phyloP scores from a whole-genome alignment of 768 basidiomycete species.

The Dendrothele bispora region DNA sequence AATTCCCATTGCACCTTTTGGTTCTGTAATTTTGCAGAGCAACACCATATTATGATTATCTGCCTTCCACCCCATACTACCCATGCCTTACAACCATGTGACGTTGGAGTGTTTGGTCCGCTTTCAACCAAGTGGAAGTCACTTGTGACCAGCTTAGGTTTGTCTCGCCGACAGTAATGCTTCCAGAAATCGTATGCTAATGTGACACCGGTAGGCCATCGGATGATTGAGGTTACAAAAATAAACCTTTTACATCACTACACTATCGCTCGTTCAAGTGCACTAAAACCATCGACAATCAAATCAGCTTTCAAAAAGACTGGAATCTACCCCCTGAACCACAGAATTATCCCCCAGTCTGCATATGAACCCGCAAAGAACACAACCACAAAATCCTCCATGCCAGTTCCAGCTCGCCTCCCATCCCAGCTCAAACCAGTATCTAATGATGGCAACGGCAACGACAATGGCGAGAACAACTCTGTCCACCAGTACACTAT shows the following conservation, averaged over 20 bases:
- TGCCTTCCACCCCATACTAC: constrained; percentile 25
- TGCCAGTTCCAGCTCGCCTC: constrained; percentile 4
- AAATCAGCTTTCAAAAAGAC: constrained; percentile 15
- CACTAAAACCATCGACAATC: constrained; percentile 13
- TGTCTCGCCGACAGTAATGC: neutral
- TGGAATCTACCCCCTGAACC: constrained; percentile 21
- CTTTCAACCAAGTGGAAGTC: constrained; percentile 10
- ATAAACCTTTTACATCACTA: constrained; percentile 15
- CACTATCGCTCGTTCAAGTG: constrained; percentile 3
- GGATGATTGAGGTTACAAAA: constrained; percentile 13
- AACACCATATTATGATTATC: constrained; percentile 16
- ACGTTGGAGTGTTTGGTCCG: constrained; percentile 22
- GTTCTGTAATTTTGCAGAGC: constrained; percentile 14
- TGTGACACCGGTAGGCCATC: neutral
- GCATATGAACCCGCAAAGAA: constrained; percentile 9
- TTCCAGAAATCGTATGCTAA: neutral
- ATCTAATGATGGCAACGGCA: neutral
- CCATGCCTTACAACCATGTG: constrained; percentile 17
- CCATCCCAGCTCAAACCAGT: constrained; percentile 2
- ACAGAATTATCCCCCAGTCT: constrained; percentile 4
- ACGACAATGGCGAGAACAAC: neutral
- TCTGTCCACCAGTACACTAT: neutral
- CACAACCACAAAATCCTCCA: constrained; percentile 8
- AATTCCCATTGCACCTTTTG: constrained; percentile 15
- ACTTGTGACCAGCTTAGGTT: constrained; percentile 4